Base-by-base conservation (phyloP, 257 asterid genomes). In the Solanum dulcamara region DNA sequence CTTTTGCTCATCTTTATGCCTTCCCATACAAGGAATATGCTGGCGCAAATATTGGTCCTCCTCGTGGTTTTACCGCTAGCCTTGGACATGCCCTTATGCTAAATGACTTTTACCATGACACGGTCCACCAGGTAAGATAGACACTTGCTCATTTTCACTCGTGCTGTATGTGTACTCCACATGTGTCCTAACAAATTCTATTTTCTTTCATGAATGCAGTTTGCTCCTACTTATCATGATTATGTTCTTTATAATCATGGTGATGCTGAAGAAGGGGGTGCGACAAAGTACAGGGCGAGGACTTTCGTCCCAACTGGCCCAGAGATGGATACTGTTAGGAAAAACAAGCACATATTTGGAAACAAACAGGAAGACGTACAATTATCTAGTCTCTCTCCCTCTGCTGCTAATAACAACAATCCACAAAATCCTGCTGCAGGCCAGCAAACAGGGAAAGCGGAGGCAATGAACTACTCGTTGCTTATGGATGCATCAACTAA, bases 221-320 rank as follows among this genome's bases (percentile, higher is more conserved):
- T 97, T 88, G 99, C 98, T 55, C 98, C 99, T 42, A 94, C 99
- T 70, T 97, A 97, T 89, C 97, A 97, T 79, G 99, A 97, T 85
- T 97, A 97, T 75, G 98, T 97, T 81, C 94, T 97, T 84, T 95
- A 95, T 94, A 97, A 93, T 93, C 97, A 94, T 22, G 92, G 88
- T 32, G 99, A 97, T 20, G 97, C 97, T 46, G 98, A 94, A 37
- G 98, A 94, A 18, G 99, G 98, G 30, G 64, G 82, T 79, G 90
- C 97, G 37, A 91, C 89, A 33, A 97, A 95, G 92, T 97, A 94
- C 81, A 91, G 98, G 85, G 97, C 98, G 3, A 97, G 98, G 32
- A 97, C 99, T 15, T 97, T 95, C 83, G 98, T 97, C 74, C 99
- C 98, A 17, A 97, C 98, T 11, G 98, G 98, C 48, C 92, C 94